Evolutionary conservation across 2,329 filamentous ascomycete species (phyloP), one percentile per base, ranked within the genome.

Genomic region (Lachnellula hyalina): DNA sequence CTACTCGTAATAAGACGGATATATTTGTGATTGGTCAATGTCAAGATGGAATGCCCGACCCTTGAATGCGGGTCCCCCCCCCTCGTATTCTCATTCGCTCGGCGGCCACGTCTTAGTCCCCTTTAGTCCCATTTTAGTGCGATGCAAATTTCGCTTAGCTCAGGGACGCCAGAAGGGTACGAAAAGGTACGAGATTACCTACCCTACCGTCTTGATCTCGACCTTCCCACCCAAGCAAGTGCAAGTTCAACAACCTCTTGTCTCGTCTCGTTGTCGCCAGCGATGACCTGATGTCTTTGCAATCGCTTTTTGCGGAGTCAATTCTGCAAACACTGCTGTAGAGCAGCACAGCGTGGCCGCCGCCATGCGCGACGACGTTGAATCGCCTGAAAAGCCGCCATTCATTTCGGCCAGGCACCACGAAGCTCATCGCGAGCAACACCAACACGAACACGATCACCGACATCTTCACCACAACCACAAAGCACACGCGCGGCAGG

Each of bases 381-480:
- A 36, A 23, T 35, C 41, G n/a, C 41, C 48, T 44, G 59, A 61
- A 50, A 53, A 57, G 62, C 61, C 66, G 68, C 68, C 67, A 70
- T 61, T 70, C 67, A 48, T 68, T 70, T 63, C 68, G 67, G 63
- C 65, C 56, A 59, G 57, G 59, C 57, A 63, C 58, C 58, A 68
- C 51, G 56, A 44, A 49, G 66, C 64, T 68, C 67, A 69, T 61
- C 66, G 64, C 52, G 66, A 67, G 63, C 65, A 67, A 49, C 56
- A 46, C 32, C 52, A 52, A 4, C 57, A 61, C 52, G 48, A 61
- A 48, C 59, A 61, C 52, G 59, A 59, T 40, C 47, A 63, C 42
- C 58, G 62, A 35, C 61, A 67, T 51, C 56, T 60, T 57, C 53
- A 63, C 49, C 54, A 62, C 34, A 56, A 55, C 15, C 59, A 63